A percentile compares a stretch with the other conserved stretches of the same genome.
These are phyloP conservation scores for Ceratocystis ficicola DNA, from an alignment of 2,329 filamentous ascomycete species.

Conservation along the genomic window DNA sequence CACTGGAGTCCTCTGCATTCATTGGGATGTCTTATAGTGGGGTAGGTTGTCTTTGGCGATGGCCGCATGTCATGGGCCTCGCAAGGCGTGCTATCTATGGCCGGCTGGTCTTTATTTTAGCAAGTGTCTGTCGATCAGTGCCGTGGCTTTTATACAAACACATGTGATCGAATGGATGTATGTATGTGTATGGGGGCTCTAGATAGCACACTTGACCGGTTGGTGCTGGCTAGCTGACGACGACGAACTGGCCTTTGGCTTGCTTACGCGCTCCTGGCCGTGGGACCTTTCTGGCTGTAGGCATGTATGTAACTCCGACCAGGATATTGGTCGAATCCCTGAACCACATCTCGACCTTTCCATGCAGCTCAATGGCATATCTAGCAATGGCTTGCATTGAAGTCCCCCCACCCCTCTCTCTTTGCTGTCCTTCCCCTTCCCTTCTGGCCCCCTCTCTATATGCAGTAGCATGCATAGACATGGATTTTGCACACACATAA, in stretches of 20 bases:
- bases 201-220: neutral
- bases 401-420: neutral
- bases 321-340: neutral
- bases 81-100: neutral
- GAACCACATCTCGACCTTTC: neutral
- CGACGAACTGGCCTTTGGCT: neutral
- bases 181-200: neutral
- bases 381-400: neutral
- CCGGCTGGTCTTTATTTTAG: neutral
- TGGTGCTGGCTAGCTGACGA: no score
- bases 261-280: neutral
- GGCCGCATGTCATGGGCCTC: neutral
- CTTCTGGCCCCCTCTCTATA: no score
- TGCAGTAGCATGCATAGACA: neutral
- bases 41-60: neutral
- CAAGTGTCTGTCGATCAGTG: neutral
- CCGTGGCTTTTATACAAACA: neutral
- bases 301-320: neutral
- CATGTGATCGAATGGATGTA: neutral
- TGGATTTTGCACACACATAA: neutral
- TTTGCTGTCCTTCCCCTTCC: no score
- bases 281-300: neutral
- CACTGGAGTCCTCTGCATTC: neutral
- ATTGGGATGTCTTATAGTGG: neutral
- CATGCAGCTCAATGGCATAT: neutral